These are phyloP conservation scores for Pelargonium cotyledonis DNA, from an alignment of 441 rosid species.

Conservation along the genomic window DNA sequence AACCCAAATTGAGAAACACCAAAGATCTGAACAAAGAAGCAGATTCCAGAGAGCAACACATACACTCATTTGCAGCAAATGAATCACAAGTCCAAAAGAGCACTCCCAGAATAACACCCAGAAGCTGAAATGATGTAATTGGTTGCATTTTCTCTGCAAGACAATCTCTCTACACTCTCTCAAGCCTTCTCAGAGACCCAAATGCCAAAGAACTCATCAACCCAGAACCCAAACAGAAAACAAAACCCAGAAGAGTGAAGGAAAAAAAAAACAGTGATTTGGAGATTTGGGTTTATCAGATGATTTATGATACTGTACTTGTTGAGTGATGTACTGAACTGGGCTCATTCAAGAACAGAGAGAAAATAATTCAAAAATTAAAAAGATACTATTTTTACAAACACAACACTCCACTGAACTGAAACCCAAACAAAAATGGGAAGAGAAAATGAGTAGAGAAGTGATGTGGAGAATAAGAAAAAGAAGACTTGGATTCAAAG, in stretches of 20 bases:
- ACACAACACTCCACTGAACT: slow-evolving; percentile 16
- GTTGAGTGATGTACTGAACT: slow-evolving; percentile 18
- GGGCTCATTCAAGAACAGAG: slow-evolving; percentile 13
- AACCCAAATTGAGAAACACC: slow-evolving; percentile 22
- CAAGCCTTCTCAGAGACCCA: slow-evolving; percentile 28
- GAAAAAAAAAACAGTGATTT: slow-evolving; percentile 23
- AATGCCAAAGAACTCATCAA: slow-evolving; percentile 24
- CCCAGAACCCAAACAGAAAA: slow-evolving; percentile 15
- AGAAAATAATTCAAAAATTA: slow-evolving; percentile 6
- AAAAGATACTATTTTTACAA: no score
- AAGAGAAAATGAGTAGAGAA: slow-evolving; percentile 9
- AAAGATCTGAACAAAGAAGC: slow-evolving; percentile 49
- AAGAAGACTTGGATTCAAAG: slow-evolving; percentile 83
- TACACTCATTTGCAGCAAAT: slow-evolving; percentile 69
- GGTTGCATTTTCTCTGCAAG: slow-evolving; percentile 52
- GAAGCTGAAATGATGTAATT: slow-evolving; percentile 34
- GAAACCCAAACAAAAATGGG: slow-evolving; percentile 45
- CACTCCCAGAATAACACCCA: slow-evolving; percentile 35
- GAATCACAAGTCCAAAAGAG: slow-evolving; percentile 40
- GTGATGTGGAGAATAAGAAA: not conserved
- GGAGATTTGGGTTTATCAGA: slow-evolving; percentile 27
- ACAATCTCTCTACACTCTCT: slow-evolving; percentile 19
- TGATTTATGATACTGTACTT: slow-evolving; percentile 13
- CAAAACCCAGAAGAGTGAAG: slow-evolving; percentile 6
- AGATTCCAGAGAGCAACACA: not conserved